phyloP scores from a whole-genome alignment of 2,329 filamentous ascomycete genomes.

The Pseudopyricularia javanii region DNA sequence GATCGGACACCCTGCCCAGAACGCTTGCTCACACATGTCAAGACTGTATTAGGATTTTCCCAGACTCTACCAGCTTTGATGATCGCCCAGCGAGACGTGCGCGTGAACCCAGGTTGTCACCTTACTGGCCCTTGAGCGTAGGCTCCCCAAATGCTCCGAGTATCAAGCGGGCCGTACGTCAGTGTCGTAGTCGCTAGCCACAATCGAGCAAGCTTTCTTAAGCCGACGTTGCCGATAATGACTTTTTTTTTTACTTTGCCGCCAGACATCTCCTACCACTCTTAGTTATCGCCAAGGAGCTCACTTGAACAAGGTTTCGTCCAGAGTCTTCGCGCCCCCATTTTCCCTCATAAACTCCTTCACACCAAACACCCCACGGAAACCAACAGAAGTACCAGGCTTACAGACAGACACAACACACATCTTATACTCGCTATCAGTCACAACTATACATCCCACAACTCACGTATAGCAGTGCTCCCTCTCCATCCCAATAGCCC shows the following conservation, averaged over 20 bases:
- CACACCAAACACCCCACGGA: neutral
- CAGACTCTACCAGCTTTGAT: neutral
- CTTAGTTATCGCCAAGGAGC: too few relatives aligned
- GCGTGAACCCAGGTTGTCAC: neutral
- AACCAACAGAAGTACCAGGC: neutral
- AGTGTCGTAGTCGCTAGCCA: neutral
- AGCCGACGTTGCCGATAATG: neutral
- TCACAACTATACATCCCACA: neutral
- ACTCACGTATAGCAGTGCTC: neutral
- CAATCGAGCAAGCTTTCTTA: neutral
- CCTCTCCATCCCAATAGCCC: neutral
- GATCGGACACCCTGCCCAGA: neutral
- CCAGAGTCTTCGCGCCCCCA: neutral
- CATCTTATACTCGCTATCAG: neutral
- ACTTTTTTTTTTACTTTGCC: neutral
- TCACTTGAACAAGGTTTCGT: too few relatives aligned
- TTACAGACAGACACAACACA: neutral
- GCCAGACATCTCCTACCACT: neutral
- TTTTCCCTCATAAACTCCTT: neutral
- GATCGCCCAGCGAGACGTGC: neutral
- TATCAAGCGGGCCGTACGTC: neutral
- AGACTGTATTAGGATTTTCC: neutral
- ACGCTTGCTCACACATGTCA: neutral
- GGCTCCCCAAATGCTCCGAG: neutral
- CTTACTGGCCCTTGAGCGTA: neutral